phyloP scores from a whole-genome alignment of 2,329 filamentous ascomycete species.

The Claviceps sorghi region DNA sequence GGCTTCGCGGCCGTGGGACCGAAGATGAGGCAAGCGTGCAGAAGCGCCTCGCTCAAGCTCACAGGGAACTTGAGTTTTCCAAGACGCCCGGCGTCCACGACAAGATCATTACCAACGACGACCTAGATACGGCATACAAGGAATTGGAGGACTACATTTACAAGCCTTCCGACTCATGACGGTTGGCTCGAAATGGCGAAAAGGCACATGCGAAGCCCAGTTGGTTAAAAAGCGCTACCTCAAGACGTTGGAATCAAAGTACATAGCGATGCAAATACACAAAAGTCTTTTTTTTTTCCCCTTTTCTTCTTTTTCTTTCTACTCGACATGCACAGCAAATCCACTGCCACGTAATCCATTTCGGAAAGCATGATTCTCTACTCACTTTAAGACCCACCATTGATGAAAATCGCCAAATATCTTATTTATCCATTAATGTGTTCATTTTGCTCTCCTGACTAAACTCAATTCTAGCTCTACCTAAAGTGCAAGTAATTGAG shows the following conservation, averaged over 20 bases:
- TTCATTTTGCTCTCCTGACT: slow-evolving; percentile 9
- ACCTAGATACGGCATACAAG: slow-evolving; percentile 36
- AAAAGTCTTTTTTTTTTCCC: neutral
- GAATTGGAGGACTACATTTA: slow-evolving; percentile 38
- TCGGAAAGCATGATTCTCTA: neutral
- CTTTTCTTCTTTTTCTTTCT: neutral
- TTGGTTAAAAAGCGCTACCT: neutral
- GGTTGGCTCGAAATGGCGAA: neutral
- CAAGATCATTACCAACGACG: slow-evolving; percentile 25
- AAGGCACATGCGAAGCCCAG: neutral
- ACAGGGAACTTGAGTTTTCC: slow-evolving; percentile 59
- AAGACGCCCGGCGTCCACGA: slow-evolving; percentile 43
- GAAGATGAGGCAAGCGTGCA: slow-evolving; percentile 59
- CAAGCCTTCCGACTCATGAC: slow-evolving; percentile 13
- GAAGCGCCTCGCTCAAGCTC: slow-evolving; percentile 56
- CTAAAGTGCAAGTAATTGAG: slow-evolving; percentile 19
- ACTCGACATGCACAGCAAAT: neutral
- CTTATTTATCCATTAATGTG: slow-evolving; percentile 1
- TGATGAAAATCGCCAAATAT: neutral
- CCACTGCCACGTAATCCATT: too few relatives aligned
- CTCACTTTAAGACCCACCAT: neutral
- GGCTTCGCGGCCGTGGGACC: slow-evolving; percentile 62
- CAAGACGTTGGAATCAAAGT: neutral
- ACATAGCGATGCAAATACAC: neutral
- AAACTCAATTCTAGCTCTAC: slow-evolving; percentile 17